Conservation (phyloP, 2,329 filamentous ascomycete genomes). For the Penicillium sp. region DNA sequence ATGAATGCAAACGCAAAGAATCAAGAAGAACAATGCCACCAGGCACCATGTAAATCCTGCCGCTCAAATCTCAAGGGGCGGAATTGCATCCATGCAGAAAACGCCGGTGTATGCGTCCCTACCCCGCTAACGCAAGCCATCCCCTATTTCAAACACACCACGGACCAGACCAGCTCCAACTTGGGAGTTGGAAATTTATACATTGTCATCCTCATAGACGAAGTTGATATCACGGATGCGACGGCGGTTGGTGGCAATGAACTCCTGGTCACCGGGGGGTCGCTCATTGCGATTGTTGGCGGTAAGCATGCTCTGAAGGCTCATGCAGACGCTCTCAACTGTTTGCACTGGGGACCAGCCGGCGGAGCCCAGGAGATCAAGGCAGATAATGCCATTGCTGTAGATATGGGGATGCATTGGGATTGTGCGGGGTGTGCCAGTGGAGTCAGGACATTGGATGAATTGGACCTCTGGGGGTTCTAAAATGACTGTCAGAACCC, state of each 20-base stretch:
- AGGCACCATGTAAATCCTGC: not conserved
- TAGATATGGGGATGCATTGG: constrained; percentile 98
- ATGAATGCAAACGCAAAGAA: constrained; percentile 7
- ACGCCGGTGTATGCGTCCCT: not conserved
- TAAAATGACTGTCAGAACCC: constrained; percentile 35
- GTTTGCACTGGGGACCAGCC: constrained; percentile 98
- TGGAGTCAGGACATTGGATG: constrained; percentile 52
- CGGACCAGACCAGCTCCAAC: not conserved
- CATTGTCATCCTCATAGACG: constrained; percentile 85
- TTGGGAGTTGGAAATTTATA: constrained; percentile 41
- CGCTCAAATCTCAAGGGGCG: not conserved
- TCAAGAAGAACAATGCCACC: not conserved
- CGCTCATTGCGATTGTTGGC: constrained; percentile 90
- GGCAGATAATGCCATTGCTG: constrained; percentile 96
- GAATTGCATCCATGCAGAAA: not conserved
- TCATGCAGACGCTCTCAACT: constrained; percentile 95
- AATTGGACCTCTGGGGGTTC: constrained; percentile 96
- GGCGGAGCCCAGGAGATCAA: constrained; percentile 81
- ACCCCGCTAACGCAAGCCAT: not conserved
- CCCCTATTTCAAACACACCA: not conserved
- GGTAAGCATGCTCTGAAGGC: constrained; percentile 95
- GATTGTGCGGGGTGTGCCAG: constrained; percentile 56
- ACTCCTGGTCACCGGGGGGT: constrained; percentile 84
- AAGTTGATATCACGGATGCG: constrained; percentile 89
- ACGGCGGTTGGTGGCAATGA: constrained; percentile 74